Conservation (phyloP, 805 yeast species). For the Isabelozyma heimii region DNA sequence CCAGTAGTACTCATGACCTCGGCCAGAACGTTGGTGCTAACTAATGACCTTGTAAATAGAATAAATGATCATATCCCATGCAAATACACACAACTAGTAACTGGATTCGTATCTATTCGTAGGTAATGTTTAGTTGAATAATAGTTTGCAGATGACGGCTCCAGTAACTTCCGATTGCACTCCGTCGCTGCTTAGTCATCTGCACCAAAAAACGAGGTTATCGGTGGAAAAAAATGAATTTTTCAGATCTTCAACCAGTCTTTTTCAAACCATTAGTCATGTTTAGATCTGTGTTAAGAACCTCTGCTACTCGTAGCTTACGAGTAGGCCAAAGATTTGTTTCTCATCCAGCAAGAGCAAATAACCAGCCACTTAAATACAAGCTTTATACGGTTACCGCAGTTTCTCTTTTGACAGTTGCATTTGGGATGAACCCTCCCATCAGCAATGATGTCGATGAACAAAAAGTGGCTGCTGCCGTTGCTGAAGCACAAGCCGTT, state of each 20-base stretch:
- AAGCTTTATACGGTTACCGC: background rate
- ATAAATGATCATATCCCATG: background rate
- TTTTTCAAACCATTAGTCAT: slow-evolving; percentile 1
- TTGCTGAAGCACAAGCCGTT: background rate
- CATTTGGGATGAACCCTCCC: background rate
- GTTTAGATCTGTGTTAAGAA: slow-evolving; percentile 18
- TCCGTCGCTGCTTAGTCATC: slow-evolving; percentile 1
- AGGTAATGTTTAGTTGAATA: background rate
- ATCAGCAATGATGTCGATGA: slow-evolving; percentile 6
- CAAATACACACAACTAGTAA: too few relatives aligned
- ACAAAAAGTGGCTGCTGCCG: slow-evolving; percentile 6
- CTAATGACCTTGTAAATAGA: background rate
- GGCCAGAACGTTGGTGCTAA: background rate
- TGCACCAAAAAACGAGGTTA: background rate
- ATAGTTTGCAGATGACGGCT: slow-evolving; percentile 3
- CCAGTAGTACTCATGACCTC: too few relatives aligned
- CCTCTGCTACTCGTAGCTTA: slow-evolving; percentile 7
- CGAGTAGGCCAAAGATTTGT: background rate
- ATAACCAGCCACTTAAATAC: slow-evolving; percentile 1
- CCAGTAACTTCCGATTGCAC: slow-evolving; percentile 1
- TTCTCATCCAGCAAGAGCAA: background rate
- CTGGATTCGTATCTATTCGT: too few relatives aligned
- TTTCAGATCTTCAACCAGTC: slow-evolving; percentile 1
- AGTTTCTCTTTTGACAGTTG: background rate
- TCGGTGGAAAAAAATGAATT: background rate